A percentile compares a stretch with the other conserved stretches of the same genome.
These are phyloP conservation scores for Fusarium sp. DNA, from an alignment of 2,329 filamentous ascomycete genomes.

Conservation along the genomic window DNA sequence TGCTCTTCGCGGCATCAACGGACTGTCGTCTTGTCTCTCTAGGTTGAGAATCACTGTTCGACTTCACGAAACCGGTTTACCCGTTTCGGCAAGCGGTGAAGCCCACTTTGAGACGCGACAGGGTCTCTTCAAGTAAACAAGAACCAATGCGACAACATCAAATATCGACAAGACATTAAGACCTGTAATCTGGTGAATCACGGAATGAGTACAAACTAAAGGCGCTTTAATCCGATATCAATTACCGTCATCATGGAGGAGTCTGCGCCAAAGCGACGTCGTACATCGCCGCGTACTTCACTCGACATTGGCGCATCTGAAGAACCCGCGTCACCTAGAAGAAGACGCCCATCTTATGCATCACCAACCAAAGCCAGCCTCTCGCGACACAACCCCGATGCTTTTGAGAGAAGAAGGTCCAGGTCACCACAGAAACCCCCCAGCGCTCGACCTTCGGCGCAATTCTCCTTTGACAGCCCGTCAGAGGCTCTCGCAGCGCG, in stretches of 20 bases:
- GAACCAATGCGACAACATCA: conserved; percentile 42
- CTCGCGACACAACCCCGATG: conserved; percentile 71
- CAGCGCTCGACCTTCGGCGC: conserved; percentile 13
- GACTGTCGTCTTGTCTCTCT: background rate
- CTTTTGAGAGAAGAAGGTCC: conserved; percentile 64
- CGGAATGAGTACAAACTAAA: conserved; percentile 30
- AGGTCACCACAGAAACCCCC: conserved; percentile 54
- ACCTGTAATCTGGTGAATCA: conserved; percentile 2
- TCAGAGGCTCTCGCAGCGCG: conserved; percentile 52
- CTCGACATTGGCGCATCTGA: conserved; percentile 35
- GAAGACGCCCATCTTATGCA: conserved; percentile 70
- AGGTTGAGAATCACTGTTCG: background rate
- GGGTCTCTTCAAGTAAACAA: conserved; percentile 47
- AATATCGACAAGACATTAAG: conserved; percentile 12
- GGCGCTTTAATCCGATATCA: background rate
- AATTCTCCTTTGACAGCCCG: conserved; percentile 45
- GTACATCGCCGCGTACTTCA: conserved; percentile 68
- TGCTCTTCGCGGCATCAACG: background rate
- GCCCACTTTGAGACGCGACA: conserved; percentile 48
- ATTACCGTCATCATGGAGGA: conserved; percentile 59
- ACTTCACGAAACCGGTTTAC: conserved; percentile 8
- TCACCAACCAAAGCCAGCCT: conserved; percentile 78
- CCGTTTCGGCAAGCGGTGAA: conserved; percentile 45
- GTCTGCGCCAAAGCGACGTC: conserved; percentile 75
- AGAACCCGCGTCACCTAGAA: conserved; percentile 51